Evolutionary conservation across 768 basidiomycete genomes (phyloP).

Genomic region (Pulveroboletus ravenelii): DNA sequence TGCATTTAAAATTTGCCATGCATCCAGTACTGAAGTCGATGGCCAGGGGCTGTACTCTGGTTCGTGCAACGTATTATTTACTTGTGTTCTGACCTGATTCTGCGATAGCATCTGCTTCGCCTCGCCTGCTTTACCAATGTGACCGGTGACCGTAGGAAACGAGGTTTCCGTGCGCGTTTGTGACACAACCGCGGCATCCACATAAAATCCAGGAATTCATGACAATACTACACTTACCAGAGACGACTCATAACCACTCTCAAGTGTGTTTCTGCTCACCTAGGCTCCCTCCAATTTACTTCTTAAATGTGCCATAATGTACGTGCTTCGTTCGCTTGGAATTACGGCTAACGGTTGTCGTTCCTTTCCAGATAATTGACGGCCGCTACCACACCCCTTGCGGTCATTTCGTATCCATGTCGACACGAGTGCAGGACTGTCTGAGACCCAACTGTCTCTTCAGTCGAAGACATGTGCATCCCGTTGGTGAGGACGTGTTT

Average conservation of each 20-base stretch:
- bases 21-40: conserved; percentile 6
- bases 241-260: conserved; percentile 17
- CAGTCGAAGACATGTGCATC: conserved; percentile 59
- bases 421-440: conserved; percentile 66
- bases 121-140: conserved; percentile 31
- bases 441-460: conserved; percentile 61
- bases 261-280: conserved; percentile 9
- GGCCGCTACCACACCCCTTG: conserved; percentile 68
- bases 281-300: conserved; percentile 14
- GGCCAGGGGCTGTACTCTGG: conserved; percentile 6
- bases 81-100: conserved; percentile 16
- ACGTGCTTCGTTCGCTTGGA: conserved; percentile 23
- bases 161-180: conserved; percentile 37
- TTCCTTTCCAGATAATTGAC: conserved; percentile 56
- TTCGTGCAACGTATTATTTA: conserved; percentile 20
- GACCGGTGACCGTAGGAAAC: conserved; percentile 32
- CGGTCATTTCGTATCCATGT: conserved; percentile 69
- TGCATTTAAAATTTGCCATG: conserved; percentile 12
- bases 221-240: conserved; percentile 10
- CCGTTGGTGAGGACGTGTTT: conserved; percentile 37
- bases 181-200: conserved; percentile 29
- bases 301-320: conserved; percentile 71
- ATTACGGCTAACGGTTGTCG: neutral
- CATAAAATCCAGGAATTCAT: conserved; percentile 25
- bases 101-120: conserved; percentile 32